phyloP scores from a whole-genome alignment of 2,329 filamentous ascomycete species.

The Lizonia empirigonia region DNA sequence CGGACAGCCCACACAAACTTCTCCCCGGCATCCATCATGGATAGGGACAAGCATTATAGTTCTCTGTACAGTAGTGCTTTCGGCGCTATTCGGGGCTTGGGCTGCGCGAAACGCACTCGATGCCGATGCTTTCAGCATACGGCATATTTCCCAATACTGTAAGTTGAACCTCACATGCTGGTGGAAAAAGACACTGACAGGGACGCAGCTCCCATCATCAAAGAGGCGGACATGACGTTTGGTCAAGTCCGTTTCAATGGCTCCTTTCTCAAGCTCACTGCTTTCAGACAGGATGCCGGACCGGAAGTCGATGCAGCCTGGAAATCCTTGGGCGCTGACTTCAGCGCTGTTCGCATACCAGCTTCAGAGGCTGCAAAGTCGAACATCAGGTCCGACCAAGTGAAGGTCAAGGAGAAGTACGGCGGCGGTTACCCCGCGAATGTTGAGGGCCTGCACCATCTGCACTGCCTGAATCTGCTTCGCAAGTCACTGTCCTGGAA shows the following conservation, averaged over 20 bases:
- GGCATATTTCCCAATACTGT: slow-evolving; percentile 44
- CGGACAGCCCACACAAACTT: not conserved
- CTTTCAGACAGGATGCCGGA: slow-evolving; percentile 58
- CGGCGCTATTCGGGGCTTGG: slow-evolving; percentile 32
- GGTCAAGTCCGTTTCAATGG: slow-evolving; percentile 59
- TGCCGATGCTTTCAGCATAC: slow-evolving; percentile 36
- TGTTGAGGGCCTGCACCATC: slow-evolving; percentile 61
- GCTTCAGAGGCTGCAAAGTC: slow-evolving; percentile 55
- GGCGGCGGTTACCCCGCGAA: slow-evolving; percentile 65
- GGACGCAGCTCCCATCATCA: slow-evolving; percentile 38
- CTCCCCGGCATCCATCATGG: slow-evolving; percentile 22
- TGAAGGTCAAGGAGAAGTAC: slow-evolving; percentile 61
- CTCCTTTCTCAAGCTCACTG: slow-evolving; percentile 60
- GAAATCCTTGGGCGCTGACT: slow-evolving; percentile 59
- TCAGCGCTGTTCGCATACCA: slow-evolving; percentile 58
- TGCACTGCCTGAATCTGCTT: slow-evolving; percentile 67
- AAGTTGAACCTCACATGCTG: slow-evolving; percentile 5
- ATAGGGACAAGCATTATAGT: slow-evolving; percentile 19
- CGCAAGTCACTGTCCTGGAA: slow-evolving; percentile 66
- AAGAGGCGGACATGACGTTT: slow-evolving; percentile 52
- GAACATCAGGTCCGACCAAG: slow-evolving; percentile 61
- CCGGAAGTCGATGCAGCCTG: slow-evolving; percentile 65
- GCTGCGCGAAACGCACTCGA: slow-evolving; percentile 19
- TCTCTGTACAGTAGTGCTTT: slow-evolving; percentile 26
- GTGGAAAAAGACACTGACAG: not conserved